Evolutionary conservation across 2,329 filamentous ascomycete species (phyloP), one percentile per base, ranked within the genome.

Genomic region (Colletotrichum higginsianum): DNA sequence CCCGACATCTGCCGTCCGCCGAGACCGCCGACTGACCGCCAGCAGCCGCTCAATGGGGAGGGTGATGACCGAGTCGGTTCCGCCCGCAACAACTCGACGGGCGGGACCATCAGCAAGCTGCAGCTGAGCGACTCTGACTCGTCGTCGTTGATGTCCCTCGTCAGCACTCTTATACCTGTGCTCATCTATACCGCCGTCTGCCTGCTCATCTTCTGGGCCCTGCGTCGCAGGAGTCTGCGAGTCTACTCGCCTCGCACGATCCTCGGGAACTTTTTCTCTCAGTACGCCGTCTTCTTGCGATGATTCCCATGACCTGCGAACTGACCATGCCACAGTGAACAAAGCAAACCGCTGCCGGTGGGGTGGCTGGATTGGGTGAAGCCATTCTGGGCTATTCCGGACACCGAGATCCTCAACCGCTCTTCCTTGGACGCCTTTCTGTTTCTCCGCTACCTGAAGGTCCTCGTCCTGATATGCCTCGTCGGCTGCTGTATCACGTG

Each of bases 371-470:
- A 92, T 75, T 95, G 93, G 93, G 81, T 94, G 69, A 82, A 82
- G 12, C 84, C 87, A 15, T 93, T 94, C 82, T 92, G 89, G 84
- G 88, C 87, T 76, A 87, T 89, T 53, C 88, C 88, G 4, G 95
- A 98, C 79, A 91, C 91, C 50, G 94, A 94, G 78, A 90, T 95
- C 35, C 89, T 98, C 26, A 94, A 96, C 78, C 94, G 98, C 84
- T 94, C 96, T 80, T 97, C 95, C 0, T 89, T 99, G 74, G 96
- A 99, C 80, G 93, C 93, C 42, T 98, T 96, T 81, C 90, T 98
- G 62, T 94, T 97, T 80, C 86, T 98, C 38, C 94, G 96, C 46
- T 98, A 83, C 66, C 77, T 84, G 66, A 84, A 83, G 57, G 78
- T 96, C 65, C 85, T 92, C 38, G 89, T 92, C 66, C 87, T 93